Conservation (phyloP, 2,329 filamentous ascomycete genomes). For the Penicillium sp. region DNA sequence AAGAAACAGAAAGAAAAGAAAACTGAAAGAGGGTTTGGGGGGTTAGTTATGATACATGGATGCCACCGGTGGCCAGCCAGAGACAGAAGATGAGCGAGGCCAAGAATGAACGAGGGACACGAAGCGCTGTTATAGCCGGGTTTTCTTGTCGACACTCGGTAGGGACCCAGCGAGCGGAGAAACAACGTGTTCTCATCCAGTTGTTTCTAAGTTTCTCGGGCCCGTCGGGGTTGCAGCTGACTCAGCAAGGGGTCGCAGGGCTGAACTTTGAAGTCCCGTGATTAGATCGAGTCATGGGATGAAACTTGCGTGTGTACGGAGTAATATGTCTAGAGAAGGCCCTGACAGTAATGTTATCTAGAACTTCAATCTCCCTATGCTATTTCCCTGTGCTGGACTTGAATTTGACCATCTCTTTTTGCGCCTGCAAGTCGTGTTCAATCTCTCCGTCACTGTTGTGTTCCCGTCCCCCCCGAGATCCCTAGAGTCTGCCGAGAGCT, state of each 20-base stretch:
- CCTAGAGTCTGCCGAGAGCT: conserved; percentile 7
- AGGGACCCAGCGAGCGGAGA: conserved; percentile 19
- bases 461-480: conserved; percentile 10
- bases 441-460: not conserved
- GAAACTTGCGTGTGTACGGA: no score
- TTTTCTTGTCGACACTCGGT: conserved; percentile 12
- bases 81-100: conserved; percentile 6
- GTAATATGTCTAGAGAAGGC: no score
- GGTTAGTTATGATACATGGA: conserved; percentile 21
- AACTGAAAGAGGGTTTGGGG: conserved; percentile 2
- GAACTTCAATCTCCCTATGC: not conserved
- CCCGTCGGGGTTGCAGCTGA: conserved; percentile 17
- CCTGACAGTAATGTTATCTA: not conserved
- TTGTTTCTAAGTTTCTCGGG: conserved; percentile 18
- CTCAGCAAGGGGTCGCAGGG: conserved; percentile 26
- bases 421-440: not conserved
- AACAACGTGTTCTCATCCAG: conserved; percentile 33
- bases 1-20: conserved; percentile 16
- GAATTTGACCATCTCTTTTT: not conserved
- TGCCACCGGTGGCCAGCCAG: conserved; percentile 17
- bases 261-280: conserved; percentile 16
- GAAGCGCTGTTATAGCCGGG: conserved; percentile 3
- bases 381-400: not conserved
- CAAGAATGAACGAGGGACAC: conserved; percentile 16
- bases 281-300: not conserved